These are phyloP conservation scores for Balamuthia mandrillaris DNA, from an alignment of 208 protist species.

Conservation along the genomic window DNA sequence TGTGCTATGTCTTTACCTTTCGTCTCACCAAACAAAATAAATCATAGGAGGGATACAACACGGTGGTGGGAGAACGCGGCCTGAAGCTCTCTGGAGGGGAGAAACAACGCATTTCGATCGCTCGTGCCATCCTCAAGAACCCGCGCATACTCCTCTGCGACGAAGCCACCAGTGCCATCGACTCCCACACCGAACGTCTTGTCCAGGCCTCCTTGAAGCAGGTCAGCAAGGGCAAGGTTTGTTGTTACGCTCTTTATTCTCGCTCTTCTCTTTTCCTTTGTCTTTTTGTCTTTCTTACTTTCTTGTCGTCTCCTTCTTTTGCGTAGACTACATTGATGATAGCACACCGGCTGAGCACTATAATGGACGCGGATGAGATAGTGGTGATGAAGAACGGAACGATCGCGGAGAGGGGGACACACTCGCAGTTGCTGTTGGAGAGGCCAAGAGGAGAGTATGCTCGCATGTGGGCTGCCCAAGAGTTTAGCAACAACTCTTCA, in stretches of 20 bases:
- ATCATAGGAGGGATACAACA: conserved; percentile 49
- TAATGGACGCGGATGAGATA: conserved; percentile 50
- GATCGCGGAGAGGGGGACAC: conserved; percentile 53
- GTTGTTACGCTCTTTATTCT: too few species aligned
- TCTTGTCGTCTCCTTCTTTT: background rate
- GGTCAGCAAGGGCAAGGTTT: background rate
- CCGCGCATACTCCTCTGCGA: conserved; percentile 69
- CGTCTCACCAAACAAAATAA: background rate
- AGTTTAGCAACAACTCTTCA: too few species aligned
- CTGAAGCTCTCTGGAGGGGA: conserved; percentile 72
- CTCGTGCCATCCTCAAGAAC: conserved; percentile 63
- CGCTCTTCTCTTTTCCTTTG: background rate
- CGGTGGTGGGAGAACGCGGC: conserved; percentile 73
- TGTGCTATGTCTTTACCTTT: background rate
- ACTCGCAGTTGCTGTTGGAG: conserved; percentile 53
- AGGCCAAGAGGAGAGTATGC: too few species aligned
- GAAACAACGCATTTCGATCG: conserved; percentile 76
- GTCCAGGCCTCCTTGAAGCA: conserved; percentile 50
- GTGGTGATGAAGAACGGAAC: conserved; percentile 55
- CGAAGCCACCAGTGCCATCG: conserved; percentile 71
- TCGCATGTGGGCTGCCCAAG: too few species aligned
- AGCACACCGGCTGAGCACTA: conserved; percentile 43
- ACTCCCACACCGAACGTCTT: conserved; percentile 65
- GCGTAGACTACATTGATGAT: conserved; percentile 52
- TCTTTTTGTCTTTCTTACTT: background rate